phyloP scores from a whole-genome alignment of 2,329 filamentous ascomycete genomes.

The Tolypocladium tropicale region DNA sequence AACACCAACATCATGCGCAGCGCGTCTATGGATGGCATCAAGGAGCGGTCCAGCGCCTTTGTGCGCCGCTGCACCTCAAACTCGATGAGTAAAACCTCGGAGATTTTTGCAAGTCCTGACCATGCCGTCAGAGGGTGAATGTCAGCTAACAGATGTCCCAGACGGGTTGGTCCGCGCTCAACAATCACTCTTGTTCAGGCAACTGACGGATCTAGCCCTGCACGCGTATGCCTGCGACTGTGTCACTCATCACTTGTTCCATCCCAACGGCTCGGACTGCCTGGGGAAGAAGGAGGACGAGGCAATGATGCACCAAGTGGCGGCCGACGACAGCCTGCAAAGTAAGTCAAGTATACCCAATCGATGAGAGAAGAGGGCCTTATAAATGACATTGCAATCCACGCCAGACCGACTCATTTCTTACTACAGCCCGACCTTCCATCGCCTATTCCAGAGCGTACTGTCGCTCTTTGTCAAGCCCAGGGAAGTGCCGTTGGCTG shows the following conservation, averaged over 20 bases:
- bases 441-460: conserved; percentile 34
- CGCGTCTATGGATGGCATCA: conserved; percentile 44
- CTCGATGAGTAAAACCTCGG: conserved; percentile 31
- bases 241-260: conserved; percentile 59
- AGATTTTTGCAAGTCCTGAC: conserved; percentile 45
- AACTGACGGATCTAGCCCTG: conserved; percentile 24
- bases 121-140: not conserved
- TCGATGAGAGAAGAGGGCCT: no score
- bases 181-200: not conserved
- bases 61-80: conserved; percentile 39
- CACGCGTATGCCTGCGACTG: conserved; percentile 63
- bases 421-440: conserved; percentile 44
- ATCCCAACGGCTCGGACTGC: conserved; percentile 53
- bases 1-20: conserved; percentile 55
- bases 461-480: conserved; percentile 41
- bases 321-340: conserved; percentile 56
- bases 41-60: conserved; percentile 45
- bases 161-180: conserved; percentile 17
- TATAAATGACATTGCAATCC: not conserved
- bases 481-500: conserved; percentile 46
- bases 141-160: conserved; percentile 8
- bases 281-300: conserved; percentile 45
- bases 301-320: conserved; percentile 57
- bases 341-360: conserved; percentile 31
- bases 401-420: conserved; percentile 45